These are phyloP conservation scores for Hevea brasiliensis DNA, from an alignment of 345 rosid genomes.

Conservation along the genomic window DNA sequence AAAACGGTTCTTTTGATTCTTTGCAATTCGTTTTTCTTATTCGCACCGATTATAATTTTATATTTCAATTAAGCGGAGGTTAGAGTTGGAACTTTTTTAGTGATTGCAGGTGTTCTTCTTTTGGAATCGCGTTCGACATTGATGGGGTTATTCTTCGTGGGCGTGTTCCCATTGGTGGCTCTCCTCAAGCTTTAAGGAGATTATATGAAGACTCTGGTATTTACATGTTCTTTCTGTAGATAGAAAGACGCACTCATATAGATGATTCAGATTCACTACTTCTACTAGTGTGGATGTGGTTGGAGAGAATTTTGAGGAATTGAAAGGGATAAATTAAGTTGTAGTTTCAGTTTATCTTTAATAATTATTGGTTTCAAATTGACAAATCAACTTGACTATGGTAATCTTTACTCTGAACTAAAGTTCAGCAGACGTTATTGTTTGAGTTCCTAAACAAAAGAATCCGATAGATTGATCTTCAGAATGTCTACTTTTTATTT, in stretches of 20 bases:
- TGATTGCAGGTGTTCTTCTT: conserved; percentile 21
- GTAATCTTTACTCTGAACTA: too few relatives aligned
- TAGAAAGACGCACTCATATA: too few relatives aligned
- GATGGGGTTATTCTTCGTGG: conserved; percentile 55
- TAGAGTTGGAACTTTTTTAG: not conserved
- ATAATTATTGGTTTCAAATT: too few relatives aligned
- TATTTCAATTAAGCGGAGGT: not conserved
- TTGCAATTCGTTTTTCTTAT: not conserved
- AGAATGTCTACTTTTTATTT: not conserved
- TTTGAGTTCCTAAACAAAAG: not conserved
- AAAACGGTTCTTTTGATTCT: not conserved
- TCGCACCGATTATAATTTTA: not conserved
- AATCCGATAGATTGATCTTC: too few relatives aligned
- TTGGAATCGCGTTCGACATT: conserved; percentile 51
- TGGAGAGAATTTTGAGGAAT: too few relatives aligned
- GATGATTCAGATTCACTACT: not conserved
- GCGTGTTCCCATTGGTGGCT: conserved; percentile 44
- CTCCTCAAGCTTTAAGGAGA: conserved; percentile 41
- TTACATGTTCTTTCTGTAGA: not conserved
- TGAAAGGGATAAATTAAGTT: too few relatives aligned
- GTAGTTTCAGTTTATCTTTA: too few relatives aligned
- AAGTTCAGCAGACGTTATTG: too few relatives aligned
- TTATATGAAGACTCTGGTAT: conserved; percentile 37
- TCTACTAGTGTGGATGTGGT: too few relatives aligned
- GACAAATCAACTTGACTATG: too few relatives aligned